phyloP scores from a whole-genome alignment of 768 basidiomycete species.

The Lanmaoa pseudosensibilis region DNA sequence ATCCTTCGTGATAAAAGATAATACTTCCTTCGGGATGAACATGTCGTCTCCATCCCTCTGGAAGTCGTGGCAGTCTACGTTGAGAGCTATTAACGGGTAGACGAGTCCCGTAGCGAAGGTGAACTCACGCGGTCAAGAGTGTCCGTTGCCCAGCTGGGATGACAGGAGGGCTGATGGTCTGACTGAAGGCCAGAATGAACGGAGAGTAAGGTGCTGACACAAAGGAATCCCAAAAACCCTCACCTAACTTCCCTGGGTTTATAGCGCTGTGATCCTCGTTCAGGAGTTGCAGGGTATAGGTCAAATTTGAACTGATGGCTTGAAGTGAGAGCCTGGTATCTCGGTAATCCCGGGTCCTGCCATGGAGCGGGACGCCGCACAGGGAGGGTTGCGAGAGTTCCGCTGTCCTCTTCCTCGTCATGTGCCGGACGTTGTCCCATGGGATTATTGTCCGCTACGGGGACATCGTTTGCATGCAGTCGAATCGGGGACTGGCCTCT shows the following conservation, averaged over 20 bases:
- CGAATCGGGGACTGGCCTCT: not conserved
- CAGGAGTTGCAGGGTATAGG: slow-evolving; percentile 5
- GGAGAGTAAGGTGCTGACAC: not conserved
- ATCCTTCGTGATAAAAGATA: slow-evolving; percentile 13
- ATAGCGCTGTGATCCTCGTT: slow-evolving; percentile 12
- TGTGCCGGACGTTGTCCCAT: not conserved
- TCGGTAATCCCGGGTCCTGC: not conserved
- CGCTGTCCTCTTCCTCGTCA: not conserved
- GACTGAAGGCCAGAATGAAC: not conserved
- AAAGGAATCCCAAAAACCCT: not conserved
- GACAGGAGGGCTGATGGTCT: not conserved
- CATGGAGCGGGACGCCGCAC: not conserved
- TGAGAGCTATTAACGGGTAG: not conserved
- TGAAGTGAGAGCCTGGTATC: not conserved
- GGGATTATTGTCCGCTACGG: not conserved
- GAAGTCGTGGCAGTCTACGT: not conserved
- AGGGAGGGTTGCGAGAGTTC: slow-evolving; percentile 4
- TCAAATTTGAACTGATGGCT: not conserved
- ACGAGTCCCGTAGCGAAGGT: not conserved
- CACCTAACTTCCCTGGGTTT: not conserved
- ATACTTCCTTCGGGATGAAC: slow-evolving; percentile 15
- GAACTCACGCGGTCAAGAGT: slow-evolving; percentile 8
- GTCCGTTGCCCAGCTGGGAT: slow-evolving; percentile 9
- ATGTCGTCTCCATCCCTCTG: slow-evolving; percentile 7
- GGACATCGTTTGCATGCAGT: not conserved